Evolutionary conservation across 2,329 filamentous ascomycete genomes (phyloP), one percentile per base, ranked within the genome.

Genomic region (Daldinia sp.): DNA sequence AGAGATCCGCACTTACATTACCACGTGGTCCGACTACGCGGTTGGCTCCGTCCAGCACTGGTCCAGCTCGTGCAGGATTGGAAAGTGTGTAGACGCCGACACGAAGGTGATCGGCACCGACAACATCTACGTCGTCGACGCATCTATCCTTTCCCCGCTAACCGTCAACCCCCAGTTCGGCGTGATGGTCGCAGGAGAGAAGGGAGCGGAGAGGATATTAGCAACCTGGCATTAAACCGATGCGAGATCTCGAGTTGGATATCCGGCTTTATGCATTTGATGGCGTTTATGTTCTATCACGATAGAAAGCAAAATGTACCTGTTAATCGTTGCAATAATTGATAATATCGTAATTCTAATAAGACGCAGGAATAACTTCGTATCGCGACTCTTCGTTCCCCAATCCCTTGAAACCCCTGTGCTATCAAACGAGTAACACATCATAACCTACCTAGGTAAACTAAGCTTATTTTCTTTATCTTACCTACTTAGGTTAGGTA

Each of bases 121-220:
- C 1, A 85, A 85, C 68, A 70, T 85, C 21, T 79, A 82, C 59
- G 82, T 85, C 1, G 77, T 85, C 3, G 83, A 85, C 69, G 80
- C 78, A 0, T 82, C 79, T 32, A 82, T 85, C 35, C 64, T 84
- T 6, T 71, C 78, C 27, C 83, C 83, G 0, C 70, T 86, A 67
- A 84, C 81, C 0, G 82, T 83, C 1, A 85, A 85, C 67, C 83
- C 83, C 1, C 82, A 83, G 65, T 82, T 85, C 71, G 83, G 82
- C 0, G 77, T 84, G 23, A 85, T 85, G 82, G 79, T 83, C 17
- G 82, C 80, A 3, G 83, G 78, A 0, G 83, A 85, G 75, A 79
- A 77, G 65, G 83, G 79, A 1, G 77, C 79, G 2, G 83, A 85
- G 72, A 75, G 80, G 66, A 83, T 85, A n/a, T 19, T 74, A 45